phyloP scores from a whole-genome alignment of 2,329 filamentous ascomycete species.

The Sporothrix variecibatus region DNA sequence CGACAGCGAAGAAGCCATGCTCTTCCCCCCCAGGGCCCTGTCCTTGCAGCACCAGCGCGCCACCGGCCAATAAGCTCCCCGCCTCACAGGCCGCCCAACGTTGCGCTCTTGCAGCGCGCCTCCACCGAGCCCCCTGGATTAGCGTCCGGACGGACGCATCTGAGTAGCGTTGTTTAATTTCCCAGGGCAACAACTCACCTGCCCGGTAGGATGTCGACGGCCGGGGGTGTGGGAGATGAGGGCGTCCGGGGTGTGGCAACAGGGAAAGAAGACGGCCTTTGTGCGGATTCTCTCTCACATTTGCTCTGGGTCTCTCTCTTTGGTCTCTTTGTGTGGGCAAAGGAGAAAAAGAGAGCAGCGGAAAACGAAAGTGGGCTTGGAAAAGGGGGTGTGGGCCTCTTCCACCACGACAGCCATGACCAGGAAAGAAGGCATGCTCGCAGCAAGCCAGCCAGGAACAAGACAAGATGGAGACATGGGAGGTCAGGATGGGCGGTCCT shows the following conservation, averaged over 20 bases:
- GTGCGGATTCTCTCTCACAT: neutral
- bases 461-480: neutral
- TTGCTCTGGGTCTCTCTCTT: neutral
- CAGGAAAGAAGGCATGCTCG: neutral
- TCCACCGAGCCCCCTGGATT: constrained; percentile 32
- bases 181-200: constrained; percentile 27
- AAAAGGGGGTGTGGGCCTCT: constrained; percentile 24
- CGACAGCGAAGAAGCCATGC: neutral
- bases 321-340: neutral
- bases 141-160: constrained; percentile 27
- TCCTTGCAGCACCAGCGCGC: constrained; percentile 3
- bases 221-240: constrained; percentile 26
- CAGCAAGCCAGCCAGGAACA: constrained; percentile 12
- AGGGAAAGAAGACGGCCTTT: neutral
- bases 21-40: neutral
- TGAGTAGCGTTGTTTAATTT: constrained; percentile 32
- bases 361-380: constrained; percentile 23
- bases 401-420: neutral
- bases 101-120: constrained; percentile 22
- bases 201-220: constrained; percentile 17
- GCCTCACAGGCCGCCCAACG: constrained; percentile 18
- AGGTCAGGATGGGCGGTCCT: neutral
- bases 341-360: neutral
- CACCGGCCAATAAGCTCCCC: constrained; percentile 15
- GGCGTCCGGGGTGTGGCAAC: constrained; percentile 10